phyloP scores from a whole-genome alignment of 169 alveolate genomes.

The Eimeria tenella region DNA sequence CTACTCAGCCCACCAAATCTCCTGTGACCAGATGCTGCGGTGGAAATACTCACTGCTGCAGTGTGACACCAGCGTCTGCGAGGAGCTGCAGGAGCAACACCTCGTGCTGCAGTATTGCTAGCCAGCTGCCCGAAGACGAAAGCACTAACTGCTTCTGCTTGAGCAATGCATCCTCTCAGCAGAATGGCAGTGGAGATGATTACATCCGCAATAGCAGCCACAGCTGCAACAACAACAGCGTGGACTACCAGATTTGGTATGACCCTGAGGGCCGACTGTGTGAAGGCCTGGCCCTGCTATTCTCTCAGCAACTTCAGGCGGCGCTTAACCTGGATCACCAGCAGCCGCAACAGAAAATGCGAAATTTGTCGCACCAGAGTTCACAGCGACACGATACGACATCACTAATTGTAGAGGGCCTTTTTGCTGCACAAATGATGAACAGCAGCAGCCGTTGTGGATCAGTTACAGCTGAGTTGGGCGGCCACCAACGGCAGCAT shows the following conservation, averaged over 20 bases:
- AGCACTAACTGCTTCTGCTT: not conserved
- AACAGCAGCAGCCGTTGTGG: constrained; percentile 20
- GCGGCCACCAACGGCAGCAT: not conserved
- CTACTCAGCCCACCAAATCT: not conserved
- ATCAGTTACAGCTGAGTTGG: not conserved
- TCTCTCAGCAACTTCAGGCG: constrained; percentile 13
- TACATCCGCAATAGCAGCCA: not conserved
- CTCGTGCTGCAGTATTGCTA: not conserved
- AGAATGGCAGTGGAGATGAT: not conserved
- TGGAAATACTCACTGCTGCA: not conserved
- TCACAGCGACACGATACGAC: constrained; percentile 30
- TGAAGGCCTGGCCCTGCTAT: constrained; percentile 27
- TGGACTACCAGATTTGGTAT: constrained; percentile 1
- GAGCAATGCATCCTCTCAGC: not conserved
- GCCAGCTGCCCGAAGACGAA: not conserved
- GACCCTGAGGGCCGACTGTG: constrained; percentile 23
- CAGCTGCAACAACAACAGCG: constrained; percentile 6
- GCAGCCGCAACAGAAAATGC: constrained; percentile 10
- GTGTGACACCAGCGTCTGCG: not conserved
- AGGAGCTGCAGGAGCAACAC: not conserved
- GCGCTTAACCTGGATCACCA: not conserved
- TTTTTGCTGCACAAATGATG: not conserved
- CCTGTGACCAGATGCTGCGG: not conserved
- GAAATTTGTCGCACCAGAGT: not conserved
- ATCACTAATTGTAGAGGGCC: constrained; percentile 34